Base-by-base conservation (phyloP, 129 eudicot genomes). In the Lactuca sativa region DNA sequence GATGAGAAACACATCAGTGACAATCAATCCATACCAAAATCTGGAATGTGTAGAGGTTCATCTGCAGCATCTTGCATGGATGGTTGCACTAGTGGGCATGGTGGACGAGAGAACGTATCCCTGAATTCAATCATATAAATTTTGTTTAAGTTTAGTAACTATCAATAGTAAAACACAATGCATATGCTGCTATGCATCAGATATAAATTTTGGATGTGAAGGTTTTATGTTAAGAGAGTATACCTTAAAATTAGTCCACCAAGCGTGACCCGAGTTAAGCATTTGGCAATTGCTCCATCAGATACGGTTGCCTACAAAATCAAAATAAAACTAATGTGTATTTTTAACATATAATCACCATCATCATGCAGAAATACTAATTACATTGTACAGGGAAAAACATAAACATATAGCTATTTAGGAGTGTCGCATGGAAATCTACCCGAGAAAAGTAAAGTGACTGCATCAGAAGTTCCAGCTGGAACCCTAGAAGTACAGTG, bases 401-500 rank as follows among this genome's bases (percentile, higher is more conserved):
- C 40, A 60, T 53, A 41, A 60, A 43, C 52, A 57, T 41, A 66
- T 57, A 38, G 15, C 18, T 11, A 60, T 32, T 53, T 13, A 13
- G 7, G 25, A 73, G 8, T 71, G 37, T 67, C 6, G 33, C 44
- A 55, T 32, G 47, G 65, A 69, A 70, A 69, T 51, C 56, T 89
- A 92, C 97, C 89, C 96, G 89, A 64, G 97, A 86, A 78, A 92
- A 88, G 77, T 67, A 64, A 43, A 92, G 91, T 34, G 96, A 92
- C 73, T 88, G 97, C 95, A 92, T 84, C 79, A 92, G 74, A 74
- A 92, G 89, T 69, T 92, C 97, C 34, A 92, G 95, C 84, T 82
- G 93, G 73, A 92, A 88, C 36, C 85, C 97, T 92, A 91, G 82
- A 92, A 66, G 60, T 69, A 70, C 62, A 55, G 79, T 58, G 16